phyloP scores from a whole-genome alignment of 495 filamentous ascomycete genomes.

The Penicillium argentinense region DNA sequence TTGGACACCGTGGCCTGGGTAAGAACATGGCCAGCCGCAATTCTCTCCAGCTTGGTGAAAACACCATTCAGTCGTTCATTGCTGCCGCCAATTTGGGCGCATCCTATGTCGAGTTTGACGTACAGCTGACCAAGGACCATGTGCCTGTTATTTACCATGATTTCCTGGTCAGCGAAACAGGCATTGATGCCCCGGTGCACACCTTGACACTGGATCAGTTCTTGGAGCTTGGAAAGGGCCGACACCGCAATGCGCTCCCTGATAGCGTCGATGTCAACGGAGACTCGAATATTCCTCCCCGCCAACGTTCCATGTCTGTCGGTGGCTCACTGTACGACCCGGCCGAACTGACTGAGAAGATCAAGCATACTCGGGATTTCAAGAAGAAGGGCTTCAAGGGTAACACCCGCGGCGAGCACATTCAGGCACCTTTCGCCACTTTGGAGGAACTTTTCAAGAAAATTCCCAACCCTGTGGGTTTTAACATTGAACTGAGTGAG shows the following conservation, averaged over 20 bases:
- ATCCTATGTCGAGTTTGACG: slow-evolving; percentile 90
- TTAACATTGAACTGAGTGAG: slow-evolving; percentile 96
- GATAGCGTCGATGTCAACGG: slow-evolving; percentile 16
- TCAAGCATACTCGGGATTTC: slow-evolving; percentile 96
- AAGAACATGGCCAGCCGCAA: slow-evolving; percentile 82
- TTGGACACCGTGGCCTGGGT: slow-evolving; percentile 88
- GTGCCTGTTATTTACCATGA: slow-evolving; percentile 99
- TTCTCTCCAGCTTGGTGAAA: slow-evolving; percentile 92
- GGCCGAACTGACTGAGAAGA: slow-evolving; percentile 76
- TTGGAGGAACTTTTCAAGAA: slow-evolving; percentile 89
- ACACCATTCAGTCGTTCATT: slow-evolving; percentile 93
- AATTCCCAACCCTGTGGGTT: slow-evolving; percentile 76
- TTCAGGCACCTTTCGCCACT: slow-evolving; percentile 93
- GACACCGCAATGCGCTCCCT: slow-evolving; percentile 15
- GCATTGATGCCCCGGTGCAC: slow-evolving; percentile 95
- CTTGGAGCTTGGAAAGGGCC: slow-evolving; percentile 70
- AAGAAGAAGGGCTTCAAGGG: slow-evolving; percentile 94
- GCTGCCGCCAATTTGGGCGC: slow-evolving; percentile 92
- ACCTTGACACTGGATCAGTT: slow-evolving; percentile 92
- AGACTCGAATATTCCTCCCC: slow-evolving; percentile 20
- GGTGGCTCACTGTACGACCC: slow-evolving; percentile 51
- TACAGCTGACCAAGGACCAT: slow-evolving; percentile 97
- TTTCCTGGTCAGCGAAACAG: slow-evolving; percentile 97
- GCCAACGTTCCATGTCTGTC: slow-evolving; percentile 58
- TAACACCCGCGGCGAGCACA: slow-evolving; percentile 88